Percentiles rank a stretch among this genome's conserved stretches.
Conservation (phyloP, 768 basidiomycete genomes). For the Mycena kentingensis region DNA sequence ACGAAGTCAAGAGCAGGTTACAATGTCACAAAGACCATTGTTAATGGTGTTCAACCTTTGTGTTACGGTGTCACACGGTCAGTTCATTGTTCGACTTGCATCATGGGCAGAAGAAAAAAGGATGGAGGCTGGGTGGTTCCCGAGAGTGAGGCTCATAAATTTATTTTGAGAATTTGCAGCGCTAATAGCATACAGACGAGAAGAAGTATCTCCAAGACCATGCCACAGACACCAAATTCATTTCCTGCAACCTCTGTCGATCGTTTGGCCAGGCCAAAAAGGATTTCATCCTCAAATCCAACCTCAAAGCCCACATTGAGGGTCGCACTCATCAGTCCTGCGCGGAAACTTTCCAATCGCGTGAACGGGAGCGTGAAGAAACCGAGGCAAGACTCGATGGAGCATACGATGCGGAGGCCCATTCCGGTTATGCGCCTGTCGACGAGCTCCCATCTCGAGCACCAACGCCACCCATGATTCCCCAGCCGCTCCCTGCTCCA, state of each 20-base stretch:
- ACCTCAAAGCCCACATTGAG: background rate
- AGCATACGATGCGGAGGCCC: background rate
- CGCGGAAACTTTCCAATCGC: background rate
- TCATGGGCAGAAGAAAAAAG: too few species aligned
- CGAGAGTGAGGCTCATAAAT: background rate
- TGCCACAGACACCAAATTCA: background rate
- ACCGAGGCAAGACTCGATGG: background rate
- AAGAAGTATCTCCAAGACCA: background rate
- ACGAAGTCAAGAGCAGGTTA: too few species aligned
- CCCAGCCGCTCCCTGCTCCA: background rate
- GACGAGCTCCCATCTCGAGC: background rate
- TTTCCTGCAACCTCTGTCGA: background rate
- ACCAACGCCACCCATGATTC: background rate
- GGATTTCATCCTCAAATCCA: background rate
- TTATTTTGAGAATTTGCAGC: background rate
- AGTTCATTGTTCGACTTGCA: too few species aligned
- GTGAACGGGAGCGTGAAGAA: background rate
- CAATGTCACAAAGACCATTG: too few species aligned
- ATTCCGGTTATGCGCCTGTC: background rate
- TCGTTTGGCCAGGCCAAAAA: background rate
- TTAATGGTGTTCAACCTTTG: too few species aligned
- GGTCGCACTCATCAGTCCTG: background rate
- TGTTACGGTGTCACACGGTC: too few species aligned
- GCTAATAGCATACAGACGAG: background rate
- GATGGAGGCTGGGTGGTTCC: background rate